Evolutionary conservation across 108 stramenopile species (phyloP).

Genomic region (Nitzschia inconspicua): DNA sequence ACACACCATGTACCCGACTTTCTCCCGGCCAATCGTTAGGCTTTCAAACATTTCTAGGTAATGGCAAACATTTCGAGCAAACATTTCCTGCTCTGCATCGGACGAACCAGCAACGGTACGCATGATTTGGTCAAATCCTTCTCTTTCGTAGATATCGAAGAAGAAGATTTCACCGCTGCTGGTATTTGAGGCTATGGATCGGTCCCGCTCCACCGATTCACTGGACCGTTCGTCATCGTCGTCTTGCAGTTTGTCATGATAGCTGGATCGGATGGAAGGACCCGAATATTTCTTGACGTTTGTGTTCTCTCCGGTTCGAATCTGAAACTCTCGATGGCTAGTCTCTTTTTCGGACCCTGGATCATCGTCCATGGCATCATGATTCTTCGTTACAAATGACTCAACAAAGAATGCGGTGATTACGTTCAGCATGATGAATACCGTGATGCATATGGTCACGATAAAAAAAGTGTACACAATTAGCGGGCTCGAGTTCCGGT

Average conservation of each 20-base stretch:
- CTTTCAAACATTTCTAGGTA: conserved; percentile 51
- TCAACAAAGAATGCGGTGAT: conserved; percentile 64
- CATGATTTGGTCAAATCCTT: conserved; percentile 53
- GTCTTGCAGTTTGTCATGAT: conserved; percentile 3
- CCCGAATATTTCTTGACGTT: conserved; percentile 3
- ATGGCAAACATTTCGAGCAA: conserved; percentile 32
- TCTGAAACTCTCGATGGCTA: conserved; percentile 3
- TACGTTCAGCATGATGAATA: conserved; percentile 49
- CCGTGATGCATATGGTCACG: conserved; percentile 27
- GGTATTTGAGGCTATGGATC: neutral
- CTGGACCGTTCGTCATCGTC: neutral
- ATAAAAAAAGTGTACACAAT: conserved; percentile 62
- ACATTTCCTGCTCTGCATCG: conserved; percentile 21
- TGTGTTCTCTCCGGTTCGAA: conserved; percentile 10
- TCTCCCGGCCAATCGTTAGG: conserved; percentile 36
- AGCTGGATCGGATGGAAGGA: neutral
- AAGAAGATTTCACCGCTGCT: conserved; percentile 11
- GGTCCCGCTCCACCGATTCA: neutral
- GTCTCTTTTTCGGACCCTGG: neutral
- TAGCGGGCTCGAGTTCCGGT: conserved; percentile 19
- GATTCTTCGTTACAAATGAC: conserved; percentile 46
- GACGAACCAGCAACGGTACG: conserved; percentile 28
- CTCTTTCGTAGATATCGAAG: conserved; percentile 53
- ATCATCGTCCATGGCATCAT: conserved; percentile 12
- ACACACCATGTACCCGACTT: conserved; percentile 51